Conservation (phyloP, 768 basidiomycete genomes). For the Trametes villosa region DNA sequence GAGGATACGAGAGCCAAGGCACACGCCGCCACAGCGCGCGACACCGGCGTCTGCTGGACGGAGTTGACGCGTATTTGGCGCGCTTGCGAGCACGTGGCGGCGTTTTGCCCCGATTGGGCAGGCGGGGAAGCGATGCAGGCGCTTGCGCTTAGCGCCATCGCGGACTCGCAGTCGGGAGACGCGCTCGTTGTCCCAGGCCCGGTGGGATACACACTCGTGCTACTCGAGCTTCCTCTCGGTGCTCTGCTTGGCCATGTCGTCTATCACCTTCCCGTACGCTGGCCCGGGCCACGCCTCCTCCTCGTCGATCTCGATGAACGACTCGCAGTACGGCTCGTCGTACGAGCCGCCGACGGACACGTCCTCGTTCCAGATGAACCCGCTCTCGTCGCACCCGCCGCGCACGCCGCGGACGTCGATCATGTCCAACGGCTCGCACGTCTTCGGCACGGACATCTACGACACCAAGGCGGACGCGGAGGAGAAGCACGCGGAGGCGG, state of each 20-base stretch:
- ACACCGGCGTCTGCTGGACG: constrained; percentile 1
- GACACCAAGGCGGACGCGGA: constrained; percentile 46
- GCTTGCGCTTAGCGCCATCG: neutral
- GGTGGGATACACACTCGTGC: neutral
- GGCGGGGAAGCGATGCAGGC: neutral
- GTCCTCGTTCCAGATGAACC: constrained; percentile 80
- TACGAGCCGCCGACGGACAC: constrained; percentile 52
- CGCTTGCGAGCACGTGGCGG: constrained; percentile 20
- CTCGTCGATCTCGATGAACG: constrained; percentile 48
- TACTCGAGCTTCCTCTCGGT: neutral
- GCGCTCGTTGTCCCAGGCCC: neutral
- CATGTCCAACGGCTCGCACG: constrained; percentile 37
- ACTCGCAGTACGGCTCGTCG: constrained; percentile 45
- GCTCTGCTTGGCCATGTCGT: constrained; percentile 55
- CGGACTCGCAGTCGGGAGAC: constrained; percentile 12
- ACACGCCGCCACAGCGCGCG: constrained; percentile 12
- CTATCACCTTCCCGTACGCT: constrained; percentile 62
- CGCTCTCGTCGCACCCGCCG: constrained; percentile 77
- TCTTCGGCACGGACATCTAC: constrained; percentile 48
- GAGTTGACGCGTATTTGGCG: constrained; percentile 21
- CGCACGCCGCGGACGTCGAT: constrained; percentile 70
- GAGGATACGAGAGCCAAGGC: neutral
- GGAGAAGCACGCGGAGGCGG: constrained; percentile 27
- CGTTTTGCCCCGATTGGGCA: constrained; percentile 11
- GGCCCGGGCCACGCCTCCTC: constrained; percentile 41